Evolutionary conservation across 1,139 yeast genomes (phyloP).

Genomic region (Taphrina wiesneri): DNA sequence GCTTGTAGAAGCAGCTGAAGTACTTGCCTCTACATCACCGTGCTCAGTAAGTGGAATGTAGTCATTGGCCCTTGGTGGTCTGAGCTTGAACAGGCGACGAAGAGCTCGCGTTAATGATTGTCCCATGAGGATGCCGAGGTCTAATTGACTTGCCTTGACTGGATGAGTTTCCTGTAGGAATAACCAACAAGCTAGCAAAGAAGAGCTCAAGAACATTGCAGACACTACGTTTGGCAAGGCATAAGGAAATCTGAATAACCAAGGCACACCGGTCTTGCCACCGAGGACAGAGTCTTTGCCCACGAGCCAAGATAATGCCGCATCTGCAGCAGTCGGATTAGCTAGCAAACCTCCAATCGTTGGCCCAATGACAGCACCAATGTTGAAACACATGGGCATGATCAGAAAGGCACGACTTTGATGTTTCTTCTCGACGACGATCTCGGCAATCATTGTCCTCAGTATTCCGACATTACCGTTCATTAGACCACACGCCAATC

Average conservation of each 20-base stretch:
- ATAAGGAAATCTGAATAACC: slow-evolving; percentile 56
- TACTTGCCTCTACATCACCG: not conserved
- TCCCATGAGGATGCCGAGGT: not conserved
- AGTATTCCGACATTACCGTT: slow-evolving; percentile 65
- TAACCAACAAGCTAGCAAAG: slow-evolving; percentile 31
- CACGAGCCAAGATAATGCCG: slow-evolving; percentile 40
- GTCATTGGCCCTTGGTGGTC: not conserved
- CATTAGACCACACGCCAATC: slow-evolving; percentile 57
- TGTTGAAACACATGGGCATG: slow-evolving; percentile 60
- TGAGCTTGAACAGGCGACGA: not conserved
- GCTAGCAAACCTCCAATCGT: slow-evolving; percentile 54
- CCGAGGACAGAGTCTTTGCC: slow-evolving; percentile 14
- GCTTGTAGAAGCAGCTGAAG: not conserved
- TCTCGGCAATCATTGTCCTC: slow-evolving; percentile 60
- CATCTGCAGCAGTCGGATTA: slow-evolving; percentile 45
- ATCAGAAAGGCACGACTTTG: slow-evolving; percentile 64
- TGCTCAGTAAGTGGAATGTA: not conserved
- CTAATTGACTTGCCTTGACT: not conserved
- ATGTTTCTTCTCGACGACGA: slow-evolving; percentile 57
- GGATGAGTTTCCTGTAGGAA: slow-evolving; percentile 35
- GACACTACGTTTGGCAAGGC: slow-evolving; percentile 63
- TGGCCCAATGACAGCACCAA: slow-evolving; percentile 64
- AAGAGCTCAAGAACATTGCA: slow-evolving; percentile 48
- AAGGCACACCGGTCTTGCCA: slow-evolving; percentile 28
- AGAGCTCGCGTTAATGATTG: not conserved